phyloP scores from a whole-genome alignment of 2,329 filamentous ascomycete genomes.

The Fusarium goolgardi region DNA sequence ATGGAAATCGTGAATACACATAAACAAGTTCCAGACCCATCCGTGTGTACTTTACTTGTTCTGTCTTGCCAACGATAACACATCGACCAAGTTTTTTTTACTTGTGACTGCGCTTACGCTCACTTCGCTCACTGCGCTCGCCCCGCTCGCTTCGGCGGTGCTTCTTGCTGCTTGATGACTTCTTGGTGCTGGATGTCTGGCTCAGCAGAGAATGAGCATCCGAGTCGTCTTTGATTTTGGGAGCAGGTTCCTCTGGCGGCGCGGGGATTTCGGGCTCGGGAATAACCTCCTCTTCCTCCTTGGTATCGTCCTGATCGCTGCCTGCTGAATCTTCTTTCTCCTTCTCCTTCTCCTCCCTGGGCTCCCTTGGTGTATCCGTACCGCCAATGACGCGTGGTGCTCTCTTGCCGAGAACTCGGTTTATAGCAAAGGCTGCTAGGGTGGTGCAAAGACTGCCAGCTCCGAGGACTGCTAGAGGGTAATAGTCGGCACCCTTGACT shows the following conservation, averaged over 20 bases:
- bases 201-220: slow-evolving; percentile 18
- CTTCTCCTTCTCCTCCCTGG: slow-evolving; percentile 13
- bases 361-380: slow-evolving; percentile 26
- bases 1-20: slow-evolving; percentile 31
- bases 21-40: slow-evolving; percentile 28
- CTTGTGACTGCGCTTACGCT: slow-evolving; percentile 36
- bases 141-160: slow-evolving; percentile 32
- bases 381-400: slow-evolving; percentile 29
- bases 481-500: slow-evolving; percentile 25
- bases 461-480: slow-evolving; percentile 30
- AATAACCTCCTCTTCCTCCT: slow-evolving; percentile 19
- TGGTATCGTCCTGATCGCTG: slow-evolving; percentile 32
- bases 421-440: slow-evolving; percentile 28
- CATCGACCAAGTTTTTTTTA: slow-evolving; percentile 12
- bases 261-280: slow-evolving; percentile 3
- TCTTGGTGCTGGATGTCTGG: slow-evolving; percentile 23
- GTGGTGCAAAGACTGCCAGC: slow-evolving; percentile 24
- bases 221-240: slow-evolving; percentile 25
- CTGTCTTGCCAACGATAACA: slow-evolving; percentile 27
- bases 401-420: slow-evolving; percentile 26
- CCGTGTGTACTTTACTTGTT: slow-evolving; percentile 31
- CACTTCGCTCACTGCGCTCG: slow-evolving; percentile 25
- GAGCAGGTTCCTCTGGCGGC: slow-evolving; percentile 7
- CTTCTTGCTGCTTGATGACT: slow-evolving; percentile 31
- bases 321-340: slow-evolving; percentile 27